Evolutionary conservation across 345 rosid species (phyloP), one percentile per base, ranked within the genome.

Genomic region (Alliaria petiolata): DNA sequence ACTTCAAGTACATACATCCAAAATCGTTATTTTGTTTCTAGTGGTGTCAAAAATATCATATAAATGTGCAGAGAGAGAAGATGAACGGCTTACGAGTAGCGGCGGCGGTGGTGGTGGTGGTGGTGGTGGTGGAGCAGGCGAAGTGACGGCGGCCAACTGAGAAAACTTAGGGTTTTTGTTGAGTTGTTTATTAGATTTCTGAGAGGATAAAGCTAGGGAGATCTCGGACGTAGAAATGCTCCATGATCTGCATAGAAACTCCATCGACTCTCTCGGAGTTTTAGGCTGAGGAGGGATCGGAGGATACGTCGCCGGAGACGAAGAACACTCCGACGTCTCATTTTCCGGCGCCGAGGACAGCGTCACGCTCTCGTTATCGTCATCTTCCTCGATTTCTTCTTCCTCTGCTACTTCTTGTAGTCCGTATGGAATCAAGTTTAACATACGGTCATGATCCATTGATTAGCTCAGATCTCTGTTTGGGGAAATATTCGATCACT

Each of bases 221-320:
- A 95, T 82, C 80, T 91, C 99, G 13, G 96, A 81, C 22, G 97
- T 93, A 8, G 99, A 91, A 43, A 85, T 77, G 69, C 93, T 91
- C 97, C 97, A 91, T 0, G 99, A 88, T 81, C 99, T 91, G 10
- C 92, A 85, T 55, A 95, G 77, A 78, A 91, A 95, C 87, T 95
- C 99, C 93, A 95, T 91, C 0, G 97, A 83, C 71, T 89, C 97
- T 52, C 72, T 89, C 0, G 99, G 99, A n/a, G 93, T 95, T 69
- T 83, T 71, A 13, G 97, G 97, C 58, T 82, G 70, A 25, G 9
- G 58, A 34, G 79, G 79, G 14, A 76, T 63, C 47, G 79, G 71
- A 30, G 79, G 70, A 76, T 38, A 69, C 49, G 1, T 52, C 14
- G 8, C 71, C 55, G 71, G 60, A 55, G 70, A 69, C 7, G 30